phyloP scores from a whole-genome alignment of 2,329 filamentous ascomycete species.

The Fusarium falciforme region DNA sequence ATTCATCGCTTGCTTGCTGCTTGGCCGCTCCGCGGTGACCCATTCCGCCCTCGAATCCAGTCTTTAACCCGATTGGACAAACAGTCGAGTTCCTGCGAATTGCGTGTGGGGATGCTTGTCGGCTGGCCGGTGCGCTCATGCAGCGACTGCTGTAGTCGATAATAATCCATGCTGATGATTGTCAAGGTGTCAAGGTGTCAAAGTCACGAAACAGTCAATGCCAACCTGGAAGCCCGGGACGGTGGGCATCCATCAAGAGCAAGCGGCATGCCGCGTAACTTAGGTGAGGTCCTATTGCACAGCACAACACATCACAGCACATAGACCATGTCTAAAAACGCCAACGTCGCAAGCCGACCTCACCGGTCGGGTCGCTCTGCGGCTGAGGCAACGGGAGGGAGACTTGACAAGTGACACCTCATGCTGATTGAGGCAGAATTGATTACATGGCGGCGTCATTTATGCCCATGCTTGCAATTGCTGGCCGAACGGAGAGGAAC shows the following conservation, averaged over 20 bases:
- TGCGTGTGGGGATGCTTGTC: constrained; percentile 23
- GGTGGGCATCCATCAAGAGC: neutral
- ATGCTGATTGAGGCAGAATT: neutral
- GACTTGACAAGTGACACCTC: constrained; percentile 2
- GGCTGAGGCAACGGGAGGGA: neutral
- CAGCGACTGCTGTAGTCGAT: constrained; percentile 4
- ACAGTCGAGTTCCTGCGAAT: neutral
- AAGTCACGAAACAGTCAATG: constrained; percentile 19
- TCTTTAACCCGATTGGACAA: constrained; percentile 17
- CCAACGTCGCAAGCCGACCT: neutral
- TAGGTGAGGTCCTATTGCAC: neutral
- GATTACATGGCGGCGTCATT: neutral
- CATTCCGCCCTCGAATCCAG: constrained; percentile 13
- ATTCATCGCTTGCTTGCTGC: neutral
- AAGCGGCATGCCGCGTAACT: neutral
- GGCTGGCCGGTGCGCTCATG: constrained; percentile 7
- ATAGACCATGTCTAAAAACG: neutral
- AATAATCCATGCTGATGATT: constrained; percentile 25
- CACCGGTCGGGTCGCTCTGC: constrained; percentile 2
- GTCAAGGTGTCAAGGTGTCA: constrained; percentile 8
- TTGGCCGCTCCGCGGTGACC: constrained; percentile 1
- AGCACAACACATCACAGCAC: neutral
- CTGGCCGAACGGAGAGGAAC: neutral
- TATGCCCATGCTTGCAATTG: neutral
- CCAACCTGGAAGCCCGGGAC: constrained; percentile 20